phyloP scores from a whole-genome alignment of 495 filamentous ascomycete species.

The Pseudevernia furfuracea region DNA sequence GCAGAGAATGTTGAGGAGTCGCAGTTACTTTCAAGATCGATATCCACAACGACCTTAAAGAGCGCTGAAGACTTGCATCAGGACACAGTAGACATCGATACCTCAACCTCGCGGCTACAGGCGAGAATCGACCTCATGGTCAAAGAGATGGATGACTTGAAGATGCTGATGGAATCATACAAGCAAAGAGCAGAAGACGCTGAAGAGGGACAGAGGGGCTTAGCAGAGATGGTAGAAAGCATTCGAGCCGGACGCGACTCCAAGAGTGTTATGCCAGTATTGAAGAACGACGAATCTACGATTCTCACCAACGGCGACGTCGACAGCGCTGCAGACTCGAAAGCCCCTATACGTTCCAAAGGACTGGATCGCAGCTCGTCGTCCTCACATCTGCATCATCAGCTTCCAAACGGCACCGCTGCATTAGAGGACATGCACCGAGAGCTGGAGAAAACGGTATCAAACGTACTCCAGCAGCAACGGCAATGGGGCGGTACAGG shows the following conservation, averaged over 20 bases:
- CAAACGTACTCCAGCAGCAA: slow-evolving; percentile 37
- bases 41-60: slow-evolving; percentile 26
- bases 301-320: background rate
- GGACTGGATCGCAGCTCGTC: background rate
- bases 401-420: slow-evolving; percentile 17
- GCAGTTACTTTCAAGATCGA: slow-evolving; percentile 29
- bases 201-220: slow-evolving; percentile 67
- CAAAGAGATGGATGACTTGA: slow-evolving; percentile 74
- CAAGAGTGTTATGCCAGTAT: slow-evolving; percentile 1
- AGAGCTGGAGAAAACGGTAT: slow-evolving; percentile 36
- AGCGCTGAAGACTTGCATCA: slow-evolving; percentile 38
- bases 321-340: background rate
- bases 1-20: slow-evolving; percentile 19
- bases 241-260: slow-evolving; percentile 42
- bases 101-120: slow-evolving; percentile 47
- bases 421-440: slow-evolving; percentile 24
- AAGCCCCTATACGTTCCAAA: background rate
- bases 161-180: slow-evolving; percentile 69
- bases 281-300: slow-evolving; percentile 9
- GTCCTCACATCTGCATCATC: slow-evolving; percentile 7
- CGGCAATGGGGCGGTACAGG: slow-evolving; percentile 20
- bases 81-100: slow-evolving; percentile 35
- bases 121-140: slow-evolving; percentile 70
- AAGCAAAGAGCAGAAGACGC: slow-evolving; percentile 70
- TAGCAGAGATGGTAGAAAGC: slow-evolving; percentile 84